Percentiles rank a stretch among this genome's conserved stretches.
phyloP scores from a whole-genome alignment of 768 basidiomycete genomes.

The Mycena crocata region DNA sequence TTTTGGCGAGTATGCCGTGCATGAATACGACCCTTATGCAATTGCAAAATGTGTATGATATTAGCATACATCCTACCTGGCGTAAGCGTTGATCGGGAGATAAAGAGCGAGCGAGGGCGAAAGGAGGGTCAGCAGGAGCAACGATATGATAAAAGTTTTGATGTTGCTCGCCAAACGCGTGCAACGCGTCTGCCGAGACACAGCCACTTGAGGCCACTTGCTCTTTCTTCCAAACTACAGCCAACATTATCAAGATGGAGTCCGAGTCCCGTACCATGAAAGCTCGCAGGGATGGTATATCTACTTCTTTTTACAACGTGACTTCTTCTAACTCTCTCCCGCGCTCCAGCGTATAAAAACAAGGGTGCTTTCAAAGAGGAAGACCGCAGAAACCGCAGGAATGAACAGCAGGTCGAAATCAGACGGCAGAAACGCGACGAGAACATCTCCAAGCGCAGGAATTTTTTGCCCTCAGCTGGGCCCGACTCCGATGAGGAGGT shows the following conservation, averaged over 20 bases:
- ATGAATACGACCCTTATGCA: no score
- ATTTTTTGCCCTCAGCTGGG: conserved; percentile 81
- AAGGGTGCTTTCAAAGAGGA: conserved; percentile 91
- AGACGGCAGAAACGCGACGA: conserved; percentile 98
- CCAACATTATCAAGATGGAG: conserved; percentile 52
- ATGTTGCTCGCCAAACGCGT: no score
- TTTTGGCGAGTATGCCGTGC: no score
- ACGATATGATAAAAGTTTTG: no score
- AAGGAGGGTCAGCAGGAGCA: no score
- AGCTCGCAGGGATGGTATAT: conserved; percentile 78
- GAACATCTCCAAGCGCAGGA: conserved; percentile 96
- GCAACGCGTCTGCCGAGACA: no score
- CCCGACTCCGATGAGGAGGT: conserved; percentile 95
- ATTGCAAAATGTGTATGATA: no score
- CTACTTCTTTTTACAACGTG: conserved; percentile 35
- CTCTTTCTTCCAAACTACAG: conserved; percentile 32
- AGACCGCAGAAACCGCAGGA: conserved; percentile 94
- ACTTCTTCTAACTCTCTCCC: conserved; percentile 39
- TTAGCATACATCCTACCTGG: no score
- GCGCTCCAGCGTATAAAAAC: conserved; percentile 85
- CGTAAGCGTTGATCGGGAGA: no score
- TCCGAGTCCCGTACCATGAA: conserved; percentile 78
- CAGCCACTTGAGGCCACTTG: no score
- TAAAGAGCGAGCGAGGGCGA: no score
- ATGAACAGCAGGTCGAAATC: conserved; percentile 99